Conservation (phyloP, 306 rosid genomes). For the Delonix regia region DNA sequence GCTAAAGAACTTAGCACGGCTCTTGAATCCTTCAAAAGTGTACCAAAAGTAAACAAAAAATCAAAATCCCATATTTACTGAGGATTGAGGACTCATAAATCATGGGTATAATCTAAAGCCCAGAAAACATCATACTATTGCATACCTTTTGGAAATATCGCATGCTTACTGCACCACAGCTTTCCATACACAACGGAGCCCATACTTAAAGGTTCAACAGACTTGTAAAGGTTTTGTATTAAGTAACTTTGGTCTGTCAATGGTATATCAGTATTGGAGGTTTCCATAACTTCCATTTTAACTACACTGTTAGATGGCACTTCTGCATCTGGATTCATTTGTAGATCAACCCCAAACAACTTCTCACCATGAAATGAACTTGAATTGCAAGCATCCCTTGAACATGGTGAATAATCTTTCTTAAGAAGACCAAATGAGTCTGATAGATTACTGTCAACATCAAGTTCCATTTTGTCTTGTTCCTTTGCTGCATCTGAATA, state of each 20-base stretch:
- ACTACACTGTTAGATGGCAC: constrained; percentile 27
- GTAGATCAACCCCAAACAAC: constrained; percentile 53
- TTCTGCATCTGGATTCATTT: constrained; percentile 38
- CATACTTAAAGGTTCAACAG: constrained; percentile 56
- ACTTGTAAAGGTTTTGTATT: constrained; percentile 39
- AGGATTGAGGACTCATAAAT: background rate
- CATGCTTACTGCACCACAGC: constrained; percentile 69
- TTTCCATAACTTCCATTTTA: constrained; percentile 26
- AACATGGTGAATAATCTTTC: constrained; percentile 42
- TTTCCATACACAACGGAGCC: constrained; percentile 74
- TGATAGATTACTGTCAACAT: constrained; percentile 25
- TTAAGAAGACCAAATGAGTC: constrained; percentile 25
- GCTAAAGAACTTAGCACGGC: constrained; percentile 63
- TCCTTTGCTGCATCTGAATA: constrained; percentile 37
- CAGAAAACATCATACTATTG: constrained; percentile 6
- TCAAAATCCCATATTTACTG: constrained; percentile 5
- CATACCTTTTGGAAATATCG: constrained; percentile 89
- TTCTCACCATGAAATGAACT: constrained; percentile 45
- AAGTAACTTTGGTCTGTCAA: constrained; percentile 27
- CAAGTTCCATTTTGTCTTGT: constrained; percentile 43
- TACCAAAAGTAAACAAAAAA: constrained; percentile 30
- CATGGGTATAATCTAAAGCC: constrained; percentile 1
- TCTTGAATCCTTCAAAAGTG: constrained; percentile 74
- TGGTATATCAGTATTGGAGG: constrained; percentile 26
- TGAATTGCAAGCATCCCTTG: constrained; percentile 39